Evolutionary conservation across 371 early-diverging fungal genomes (phyloP).

Genomic region (Mortierella sp.): DNA sequence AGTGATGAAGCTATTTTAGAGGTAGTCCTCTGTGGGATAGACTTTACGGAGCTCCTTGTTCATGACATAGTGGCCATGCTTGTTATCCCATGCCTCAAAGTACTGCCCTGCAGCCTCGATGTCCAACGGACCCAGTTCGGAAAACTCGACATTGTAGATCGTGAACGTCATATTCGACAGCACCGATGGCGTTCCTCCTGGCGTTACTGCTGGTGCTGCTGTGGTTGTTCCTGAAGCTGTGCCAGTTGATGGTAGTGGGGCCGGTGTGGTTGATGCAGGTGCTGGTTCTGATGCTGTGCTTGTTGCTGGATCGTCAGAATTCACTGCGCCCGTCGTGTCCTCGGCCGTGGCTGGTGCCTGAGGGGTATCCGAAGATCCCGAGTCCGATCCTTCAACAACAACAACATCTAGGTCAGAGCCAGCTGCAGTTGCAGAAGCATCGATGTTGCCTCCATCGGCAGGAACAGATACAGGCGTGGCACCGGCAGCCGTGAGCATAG

Average conservation of each 20-base stretch:
- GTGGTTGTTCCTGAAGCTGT: not conserved
- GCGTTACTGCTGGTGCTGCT: not conserved
- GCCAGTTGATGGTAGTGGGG: not conserved
- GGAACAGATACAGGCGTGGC: not conserved
- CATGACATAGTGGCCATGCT: slow-evolving; percentile 48
- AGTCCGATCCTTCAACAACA: not conserved
- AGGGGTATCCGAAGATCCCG: not conserved
- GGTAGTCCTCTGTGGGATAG: slow-evolving; percentile 51
- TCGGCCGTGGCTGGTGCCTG: not conserved
- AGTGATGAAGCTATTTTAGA: not conserved
- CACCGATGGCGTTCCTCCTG: not conserved
- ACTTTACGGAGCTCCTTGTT: slow-evolving; percentile 52
- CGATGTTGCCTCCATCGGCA: not conserved
- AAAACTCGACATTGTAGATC: slow-evolving; percentile 14
- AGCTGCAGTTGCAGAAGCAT: not conserved
- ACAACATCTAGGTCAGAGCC: not conserved
- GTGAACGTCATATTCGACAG: not conserved
- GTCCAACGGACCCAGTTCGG: slow-evolving; percentile 50
- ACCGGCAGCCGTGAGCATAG: not conserved
- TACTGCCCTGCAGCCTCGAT: slow-evolving; percentile 49
- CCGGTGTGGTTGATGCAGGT: not conserved
- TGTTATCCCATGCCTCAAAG: slow-evolving; percentile 53
- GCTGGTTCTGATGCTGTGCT: not conserved
- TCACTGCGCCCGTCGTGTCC: not conserved
- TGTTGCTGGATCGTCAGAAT: not conserved